These are phyloP conservation scores for Bipolaris oryzae DNA, from an alignment of 2,329 filamentous ascomycete genomes.

Conservation along the genomic window DNA sequence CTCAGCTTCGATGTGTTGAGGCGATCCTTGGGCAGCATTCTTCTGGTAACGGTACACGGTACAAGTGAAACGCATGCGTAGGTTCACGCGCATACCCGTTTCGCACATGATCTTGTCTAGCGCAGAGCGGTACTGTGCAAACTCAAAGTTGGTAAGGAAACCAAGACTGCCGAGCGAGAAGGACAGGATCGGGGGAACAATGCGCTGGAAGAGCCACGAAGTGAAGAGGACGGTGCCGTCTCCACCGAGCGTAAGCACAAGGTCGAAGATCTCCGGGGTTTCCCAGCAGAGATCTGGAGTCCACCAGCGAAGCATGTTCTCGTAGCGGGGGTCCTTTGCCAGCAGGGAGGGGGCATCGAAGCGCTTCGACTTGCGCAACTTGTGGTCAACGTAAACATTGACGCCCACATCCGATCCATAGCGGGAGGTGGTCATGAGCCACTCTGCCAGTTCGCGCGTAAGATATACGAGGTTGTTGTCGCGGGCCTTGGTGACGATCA, in stretches of 20 bases:
- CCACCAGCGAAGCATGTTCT: constrained; percentile 91
- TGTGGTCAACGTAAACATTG: constrained; percentile 97
- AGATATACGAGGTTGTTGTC: constrained; percentile 91
- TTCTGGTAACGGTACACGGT: constrained; percentile 80
- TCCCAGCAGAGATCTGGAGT: constrained; percentile 94
- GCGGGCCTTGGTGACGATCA: constrained; percentile 98
- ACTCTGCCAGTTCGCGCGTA: constrained; percentile 84
- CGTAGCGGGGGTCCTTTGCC: constrained; percentile 75
- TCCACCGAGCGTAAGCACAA: constrained; percentile 86
- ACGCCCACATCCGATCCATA: constrained; percentile 91
- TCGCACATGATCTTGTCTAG: constrained; percentile 91
- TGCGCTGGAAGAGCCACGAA: constrained; percentile 88
- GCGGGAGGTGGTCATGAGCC: constrained; percentile 85
- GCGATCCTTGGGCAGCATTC: constrained; percentile 56
- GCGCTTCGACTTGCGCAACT: constrained; percentile 84
- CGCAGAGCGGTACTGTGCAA: constrained; percentile 83
- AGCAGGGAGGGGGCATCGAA: constrained; percentile 79
- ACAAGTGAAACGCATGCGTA: constrained; percentile 98
- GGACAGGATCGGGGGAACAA: constrained; percentile 82
- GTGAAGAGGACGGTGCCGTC: constrained; percentile 89
- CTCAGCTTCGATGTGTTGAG: constrained; percentile 79
- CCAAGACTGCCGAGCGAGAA: constrained; percentile 85
- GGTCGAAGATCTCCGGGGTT: constrained; percentile 90
- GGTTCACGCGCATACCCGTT: constrained; percentile 92
- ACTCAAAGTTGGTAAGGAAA: constrained; percentile 89